A percentile compares a stretch with the other conserved stretches of the same genome.
phyloP scores from a whole-genome alignment of 1,139 yeast genomes.

The Scheffersomyces stambukii region DNA sequence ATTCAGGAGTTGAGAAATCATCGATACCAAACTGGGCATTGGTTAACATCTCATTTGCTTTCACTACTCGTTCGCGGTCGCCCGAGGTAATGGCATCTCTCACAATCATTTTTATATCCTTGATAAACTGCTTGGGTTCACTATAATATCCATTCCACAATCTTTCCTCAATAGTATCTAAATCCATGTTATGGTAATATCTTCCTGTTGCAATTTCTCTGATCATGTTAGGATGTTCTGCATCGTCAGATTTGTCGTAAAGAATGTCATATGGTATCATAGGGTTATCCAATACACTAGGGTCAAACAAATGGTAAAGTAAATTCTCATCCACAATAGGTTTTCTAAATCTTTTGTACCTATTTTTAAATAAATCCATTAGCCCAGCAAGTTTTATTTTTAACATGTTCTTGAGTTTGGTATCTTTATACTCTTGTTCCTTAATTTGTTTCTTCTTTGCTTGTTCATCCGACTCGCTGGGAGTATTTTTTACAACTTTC shows the following conservation, averaged over 20 bases:
- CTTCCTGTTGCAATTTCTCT: constrained; percentile 72
- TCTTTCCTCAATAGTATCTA: constrained; percentile 90
- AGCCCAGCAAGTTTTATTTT: constrained; percentile 83
- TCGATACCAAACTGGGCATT: constrained; percentile 95
- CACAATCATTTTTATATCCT: constrained; percentile 80
- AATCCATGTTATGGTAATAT: constrained; percentile 78
- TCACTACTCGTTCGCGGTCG: constrained; percentile 80
- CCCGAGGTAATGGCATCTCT: constrained; percentile 70
- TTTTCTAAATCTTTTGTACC: constrained; percentile 86
- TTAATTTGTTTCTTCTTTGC: constrained; percentile 34
- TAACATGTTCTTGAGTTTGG: constrained; percentile 75
- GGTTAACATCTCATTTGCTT: constrained; percentile 94
- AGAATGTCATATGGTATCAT: constrained; percentile 35
- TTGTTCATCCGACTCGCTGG: constrained; percentile 9
- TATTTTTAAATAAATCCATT: constrained; percentile 81
- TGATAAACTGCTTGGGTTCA: constrained; percentile 85
- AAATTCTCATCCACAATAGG: constrained; percentile 80
- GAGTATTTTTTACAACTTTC: constrained; percentile 20
- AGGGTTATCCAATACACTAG: constrained; percentile 38
- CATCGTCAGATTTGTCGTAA: constrained; percentile 57
- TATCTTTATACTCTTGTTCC: constrained; percentile 65
- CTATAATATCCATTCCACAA: constrained; percentile 95
- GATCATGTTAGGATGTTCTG: constrained; percentile 59
- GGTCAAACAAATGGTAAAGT: constrained; percentile 75
- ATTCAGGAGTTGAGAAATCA: constrained; percentile 74